phyloP scores from a whole-genome alignment of 2,329 filamentous ascomycete genomes.

The Diaporthe caulivora region DNA sequence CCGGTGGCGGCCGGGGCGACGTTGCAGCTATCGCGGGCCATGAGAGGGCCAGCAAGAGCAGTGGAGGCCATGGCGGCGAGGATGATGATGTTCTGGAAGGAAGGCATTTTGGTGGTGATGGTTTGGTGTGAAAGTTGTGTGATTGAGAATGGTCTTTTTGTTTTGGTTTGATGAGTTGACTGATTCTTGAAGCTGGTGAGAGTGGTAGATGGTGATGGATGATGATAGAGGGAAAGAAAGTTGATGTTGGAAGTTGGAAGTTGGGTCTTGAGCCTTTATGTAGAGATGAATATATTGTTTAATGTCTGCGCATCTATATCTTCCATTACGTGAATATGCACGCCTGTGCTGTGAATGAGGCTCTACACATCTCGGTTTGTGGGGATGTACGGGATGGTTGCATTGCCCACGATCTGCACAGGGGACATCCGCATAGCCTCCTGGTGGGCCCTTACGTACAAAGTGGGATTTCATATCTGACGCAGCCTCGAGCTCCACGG shows the following conservation, averaged over 20 bases:
- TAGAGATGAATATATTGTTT: not conserved
- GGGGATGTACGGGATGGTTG: conserved; percentile 6
- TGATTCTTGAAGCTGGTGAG: not conserved
- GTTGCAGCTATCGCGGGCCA: conserved; percentile 19
- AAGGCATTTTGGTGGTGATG: not conserved
- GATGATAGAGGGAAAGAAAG: not conserved
- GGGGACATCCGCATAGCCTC: conserved; percentile 3
- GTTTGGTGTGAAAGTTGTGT: not conserved
- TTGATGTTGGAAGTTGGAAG: not conserved
- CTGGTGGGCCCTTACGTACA: not conserved
- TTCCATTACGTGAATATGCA: not conserved
- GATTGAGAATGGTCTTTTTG: not conserved
- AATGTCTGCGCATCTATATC: not conserved
- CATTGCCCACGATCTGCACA: conserved; percentile 24
- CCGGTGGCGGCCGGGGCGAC: not conserved
- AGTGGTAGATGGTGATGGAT: not conserved
- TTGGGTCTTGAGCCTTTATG: not conserved
- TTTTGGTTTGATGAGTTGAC: not conserved
- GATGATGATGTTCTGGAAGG: conserved; percentile 13
- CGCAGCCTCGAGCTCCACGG: not conserved
- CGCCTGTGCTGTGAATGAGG: not conserved
- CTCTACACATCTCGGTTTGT: conserved; percentile 13
- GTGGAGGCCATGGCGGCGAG: conserved; percentile 9
- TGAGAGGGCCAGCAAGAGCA: conserved; percentile 11
- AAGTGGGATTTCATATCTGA: not conserved